A percentile compares a stretch with the other conserved stretches of the same genome.
Conservation (phyloP, 73 alveolate species). For the Diophrys appendiculata region DNA sequence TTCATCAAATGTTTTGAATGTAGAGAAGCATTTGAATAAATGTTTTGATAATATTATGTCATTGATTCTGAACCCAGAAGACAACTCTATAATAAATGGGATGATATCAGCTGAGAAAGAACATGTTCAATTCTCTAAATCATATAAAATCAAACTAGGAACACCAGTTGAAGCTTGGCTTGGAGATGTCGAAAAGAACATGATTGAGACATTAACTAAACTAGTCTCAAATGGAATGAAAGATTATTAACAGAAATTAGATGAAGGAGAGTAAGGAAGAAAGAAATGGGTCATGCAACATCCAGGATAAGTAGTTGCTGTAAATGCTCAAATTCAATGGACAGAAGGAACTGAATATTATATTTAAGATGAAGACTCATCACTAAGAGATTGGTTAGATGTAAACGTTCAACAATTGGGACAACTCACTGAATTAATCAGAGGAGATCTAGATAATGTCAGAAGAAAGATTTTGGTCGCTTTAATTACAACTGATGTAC, state of each 20-base stretch:
- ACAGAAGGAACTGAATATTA: slow-evolving; percentile 41
- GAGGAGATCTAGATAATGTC: slow-evolving; percentile 83
- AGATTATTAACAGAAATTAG: slow-evolving; percentile 59
- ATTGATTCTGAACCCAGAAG: slow-evolving; percentile 79
- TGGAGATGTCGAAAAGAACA: slow-evolving; percentile 57
- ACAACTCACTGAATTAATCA: slow-evolving; percentile 71
- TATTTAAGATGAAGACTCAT: slow-evolving; percentile 18
- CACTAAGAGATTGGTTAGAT: slow-evolving; percentile 49
- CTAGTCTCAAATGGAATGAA: slow-evolving; percentile 55
- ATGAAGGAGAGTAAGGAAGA: slow-evolving; percentile 30
- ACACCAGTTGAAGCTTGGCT: slow-evolving; percentile 29
- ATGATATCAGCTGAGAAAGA: slow-evolving; percentile 97
- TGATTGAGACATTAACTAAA: slow-evolving; percentile 61
- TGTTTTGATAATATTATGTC: slow-evolving; percentile 90
- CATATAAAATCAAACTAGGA: slow-evolving; percentile 52
- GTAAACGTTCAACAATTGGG: slow-evolving; percentile 30
- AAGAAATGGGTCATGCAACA: slow-evolving; percentile 45
- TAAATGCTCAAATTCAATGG: slow-evolving; percentile 39
- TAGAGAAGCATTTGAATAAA: slow-evolving; percentile 82
- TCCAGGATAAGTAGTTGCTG: slow-evolving; percentile 41
- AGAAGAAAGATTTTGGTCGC: slow-evolving; percentile 87
- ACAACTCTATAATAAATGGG: slow-evolving; percentile 66
- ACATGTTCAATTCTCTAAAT: slow-evolving; percentile 61
- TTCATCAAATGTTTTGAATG: slow-evolving; percentile 76
- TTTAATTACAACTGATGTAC: slow-evolving; percentile 95